phyloP scores from a whole-genome alignment of 225 moss, liverwort and hornwort species.

The Physcomitrium patens region DNA sequence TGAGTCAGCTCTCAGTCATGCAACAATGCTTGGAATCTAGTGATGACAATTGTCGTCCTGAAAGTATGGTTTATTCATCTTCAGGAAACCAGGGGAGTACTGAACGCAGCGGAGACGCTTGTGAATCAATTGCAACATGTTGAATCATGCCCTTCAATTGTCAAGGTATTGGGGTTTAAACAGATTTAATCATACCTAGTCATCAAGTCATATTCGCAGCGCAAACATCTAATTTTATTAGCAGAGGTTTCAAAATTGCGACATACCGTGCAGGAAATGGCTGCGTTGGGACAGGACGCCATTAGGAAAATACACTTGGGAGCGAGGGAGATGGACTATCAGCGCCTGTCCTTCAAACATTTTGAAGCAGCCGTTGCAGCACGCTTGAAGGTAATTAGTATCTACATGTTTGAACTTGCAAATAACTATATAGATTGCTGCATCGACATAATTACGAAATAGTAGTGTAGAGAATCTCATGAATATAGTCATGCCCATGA shows the following conservation, averaged over 20 bases:
- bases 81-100: slow-evolving; percentile 46
- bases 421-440: neutral
- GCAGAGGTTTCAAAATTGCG: neutral
- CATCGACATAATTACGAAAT: neutral
- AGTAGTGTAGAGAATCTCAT: no score
- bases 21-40: neutral
- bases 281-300: slow-evolving; percentile 40
- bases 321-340: slow-evolving; percentile 53
- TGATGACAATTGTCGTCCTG: slow-evolving; percentile 8
- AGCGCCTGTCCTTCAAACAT: slow-evolving; percentile 47
- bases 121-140: slow-evolving; percentile 42
- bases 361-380: slow-evolving; percentile 54
- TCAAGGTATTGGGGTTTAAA: slow-evolving; percentile 46
- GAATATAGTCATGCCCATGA: no score
- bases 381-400: slow-evolving; percentile 47
- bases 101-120: slow-evolving; percentile 60
- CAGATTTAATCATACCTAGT: neutral
- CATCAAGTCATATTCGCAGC: neutral
- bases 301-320: slow-evolving; percentile 51
- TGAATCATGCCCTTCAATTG: slow-evolving; percentile 51
- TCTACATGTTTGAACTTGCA: neutral
- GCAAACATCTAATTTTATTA: no score
- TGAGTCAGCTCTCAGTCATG: neutral
- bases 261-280: slow-evolving; percentile 56
- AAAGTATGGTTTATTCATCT: slow-evolving; percentile 10